Evolutionary conservation across 1,284 basidiomycete species (phyloP).

Genomic region (Phenoliferia sp.): DNA sequence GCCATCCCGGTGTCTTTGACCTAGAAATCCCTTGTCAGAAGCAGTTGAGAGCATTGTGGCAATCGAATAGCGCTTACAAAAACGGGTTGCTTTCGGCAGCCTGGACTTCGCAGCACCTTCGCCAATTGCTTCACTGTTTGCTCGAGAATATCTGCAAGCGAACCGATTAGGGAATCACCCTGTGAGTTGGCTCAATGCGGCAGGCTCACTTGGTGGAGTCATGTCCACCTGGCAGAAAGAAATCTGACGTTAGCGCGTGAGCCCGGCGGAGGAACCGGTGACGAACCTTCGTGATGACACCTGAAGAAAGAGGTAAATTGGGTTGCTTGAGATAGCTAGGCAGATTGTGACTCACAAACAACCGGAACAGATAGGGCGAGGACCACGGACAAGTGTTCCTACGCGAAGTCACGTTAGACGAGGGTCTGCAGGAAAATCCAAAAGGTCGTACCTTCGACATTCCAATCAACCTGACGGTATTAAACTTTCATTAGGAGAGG

Average conservation of each 20-base stretch:
- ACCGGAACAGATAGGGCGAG: slow-evolving; percentile 90
- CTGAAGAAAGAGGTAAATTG: not conserved
- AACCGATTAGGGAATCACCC: too few relatives aligned
- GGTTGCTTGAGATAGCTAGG: not conserved
- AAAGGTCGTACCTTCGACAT: slow-evolving; percentile 70
- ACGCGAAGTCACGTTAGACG: not conserved
- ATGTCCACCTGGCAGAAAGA: slow-evolving; percentile 91
- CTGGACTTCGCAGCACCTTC: slow-evolving; percentile 84
- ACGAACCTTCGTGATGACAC: slow-evolving; percentile 80
- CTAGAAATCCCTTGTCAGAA: slow-evolving; percentile 2
- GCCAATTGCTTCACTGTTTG: slow-evolving; percentile 86
- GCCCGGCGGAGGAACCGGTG: slow-evolving; percentile 78
- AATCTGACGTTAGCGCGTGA: slow-evolving; percentile 68
- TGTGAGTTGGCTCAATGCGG: too few relatives aligned
- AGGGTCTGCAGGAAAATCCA: not conserved
- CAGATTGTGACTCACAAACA: slow-evolving; percentile 53
- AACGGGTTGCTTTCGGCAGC: slow-evolving; percentile 59
- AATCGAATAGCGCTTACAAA: slow-evolving; percentile 3
- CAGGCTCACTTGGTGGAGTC: slow-evolving; percentile 73
- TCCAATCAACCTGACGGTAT: too few relatives aligned
- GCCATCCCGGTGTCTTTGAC: slow-evolving; percentile 53
- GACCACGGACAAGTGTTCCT: slow-evolving; percentile 87
- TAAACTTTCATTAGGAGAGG: too few relatives aligned
- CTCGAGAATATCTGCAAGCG: slow-evolving; percentile 58
- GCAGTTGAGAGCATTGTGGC: not conserved